Percentiles rank a stretch among this genome's conserved stretches.
These are phyloP conservation scores for Wallacemonas rigidus DNA, from an alignment of 208 protist species.

Conservation along the genomic window DNA sequence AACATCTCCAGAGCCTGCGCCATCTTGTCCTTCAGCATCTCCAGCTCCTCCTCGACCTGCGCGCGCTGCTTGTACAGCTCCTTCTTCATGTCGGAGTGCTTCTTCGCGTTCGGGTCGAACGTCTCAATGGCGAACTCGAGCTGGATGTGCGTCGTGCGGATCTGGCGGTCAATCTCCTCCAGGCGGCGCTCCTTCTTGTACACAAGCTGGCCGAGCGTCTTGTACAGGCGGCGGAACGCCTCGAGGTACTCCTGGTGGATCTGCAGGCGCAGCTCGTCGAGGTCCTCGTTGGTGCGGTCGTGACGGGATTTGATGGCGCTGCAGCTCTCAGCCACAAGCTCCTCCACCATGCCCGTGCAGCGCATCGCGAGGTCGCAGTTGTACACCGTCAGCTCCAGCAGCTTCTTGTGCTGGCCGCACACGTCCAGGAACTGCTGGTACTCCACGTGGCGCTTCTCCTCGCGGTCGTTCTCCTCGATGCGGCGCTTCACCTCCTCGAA, in stretches of 20 bases:
- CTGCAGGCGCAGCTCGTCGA: constrained; percentile 59
- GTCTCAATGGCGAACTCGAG: constrained; percentile 79
- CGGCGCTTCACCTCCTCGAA: constrained; percentile 82
- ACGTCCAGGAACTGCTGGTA: constrained; percentile 89
- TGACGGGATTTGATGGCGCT: constrained; percentile 71
- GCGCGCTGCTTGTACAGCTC: constrained; percentile 54
- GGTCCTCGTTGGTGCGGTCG: constrained; percentile 64
- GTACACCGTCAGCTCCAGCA: constrained; percentile 73
- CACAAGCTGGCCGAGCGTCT: constrained; percentile 73
- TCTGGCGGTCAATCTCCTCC: constrained; percentile 52
- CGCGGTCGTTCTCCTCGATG: constrained; percentile 82
- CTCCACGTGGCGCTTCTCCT: constrained; percentile 83
- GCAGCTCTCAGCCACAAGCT: constrained; percentile 76
- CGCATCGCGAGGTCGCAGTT: constrained; percentile 67
- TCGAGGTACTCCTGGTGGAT: constrained; percentile 73
- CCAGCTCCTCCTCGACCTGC: constrained; percentile 63
- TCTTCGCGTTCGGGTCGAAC: constrained; percentile 77
- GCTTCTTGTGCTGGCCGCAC: constrained; percentile 74
- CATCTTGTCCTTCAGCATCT: constrained; percentile 68
- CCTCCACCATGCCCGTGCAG: constrained; percentile 64
- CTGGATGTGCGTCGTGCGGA: constrained; percentile 65
- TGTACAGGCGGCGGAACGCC: constrained; percentile 74
- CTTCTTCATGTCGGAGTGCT: constrained; percentile 68
- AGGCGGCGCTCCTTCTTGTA: constrained; percentile 62
- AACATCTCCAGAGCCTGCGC: constrained; percentile 70